Base-by-base conservation (phyloP, 306 rosid genomes). In the Senna siamea region DNA sequence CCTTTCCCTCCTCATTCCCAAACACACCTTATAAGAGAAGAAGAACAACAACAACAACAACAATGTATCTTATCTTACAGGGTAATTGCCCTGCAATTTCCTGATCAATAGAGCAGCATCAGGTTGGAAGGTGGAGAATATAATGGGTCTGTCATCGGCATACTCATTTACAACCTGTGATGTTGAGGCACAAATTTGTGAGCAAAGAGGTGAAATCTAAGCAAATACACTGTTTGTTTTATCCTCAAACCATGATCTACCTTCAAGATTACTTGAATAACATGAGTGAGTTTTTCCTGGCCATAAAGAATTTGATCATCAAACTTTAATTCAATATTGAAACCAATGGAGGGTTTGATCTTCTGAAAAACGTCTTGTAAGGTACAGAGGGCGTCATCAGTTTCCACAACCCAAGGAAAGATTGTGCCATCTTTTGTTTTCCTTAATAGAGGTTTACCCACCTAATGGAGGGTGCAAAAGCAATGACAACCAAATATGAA, bases 61-160 rank as follows among this genome's bases (percentile, higher is more conserved):
- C n/a, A n/a, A n/a, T n/a, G n/a, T n/a, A n/a, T n/a, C n/a, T n/a
- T n/a, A n/a, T 30, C 90, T 83, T 75, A 83, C 86, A 15, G 86
- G 86, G 67, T 81, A 81, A 5, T 35, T 70, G 48, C 28, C 56
- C 76, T 87, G 90, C 78, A 81, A 20, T 73, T 81, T 79, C 66
- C 82, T 73, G 14, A 87, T 80, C 60, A 79, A 54, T 19, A 52
- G 52, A 12, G 88, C 86, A 12, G 88, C 86, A 56, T 87, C 90
- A 5, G 88, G 88, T 9, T 78, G 82, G 76, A 86, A 86, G 70
- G 80, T 81, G 10, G 90, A 86, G 57, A 84, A 86, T 19, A 79
- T 66, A 44, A 84, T 73, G 6, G 85, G 79, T 60, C 90, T 76
- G 19, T 79, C 81, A 9, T 26, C 69, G 9, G 83, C 88, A 51